phyloP scores from a whole-genome alignment of 352 stramenopile genomes.

The Phytophthora litchii region DNA sequence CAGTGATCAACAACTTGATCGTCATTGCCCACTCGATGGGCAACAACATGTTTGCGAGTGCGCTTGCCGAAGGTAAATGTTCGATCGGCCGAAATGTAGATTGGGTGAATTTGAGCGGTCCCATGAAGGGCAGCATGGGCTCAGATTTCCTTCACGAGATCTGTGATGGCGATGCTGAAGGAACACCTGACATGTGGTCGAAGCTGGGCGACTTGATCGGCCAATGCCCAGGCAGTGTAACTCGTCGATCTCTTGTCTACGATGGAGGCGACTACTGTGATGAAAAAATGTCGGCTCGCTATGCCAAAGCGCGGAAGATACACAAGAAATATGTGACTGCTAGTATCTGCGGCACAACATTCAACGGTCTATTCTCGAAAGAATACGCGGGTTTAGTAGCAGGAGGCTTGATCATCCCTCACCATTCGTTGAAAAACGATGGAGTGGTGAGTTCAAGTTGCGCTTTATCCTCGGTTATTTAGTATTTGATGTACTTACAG shows the following conservation, averaged over 20 bases:
- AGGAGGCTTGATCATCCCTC: constrained; percentile 41
- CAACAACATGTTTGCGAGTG: constrained; percentile 52
- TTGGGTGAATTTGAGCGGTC: constrained; percentile 47
- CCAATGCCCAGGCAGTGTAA: constrained; percentile 45
- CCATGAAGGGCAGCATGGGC: constrained; percentile 57
- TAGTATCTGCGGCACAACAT: constrained; percentile 47
- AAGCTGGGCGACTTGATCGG: constrained; percentile 40
- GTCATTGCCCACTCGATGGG: constrained; percentile 66
- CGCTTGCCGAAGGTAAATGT: constrained; percentile 50
- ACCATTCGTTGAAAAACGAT: constrained; percentile 61
- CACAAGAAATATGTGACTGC: constrained; percentile 42
- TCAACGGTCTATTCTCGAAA: constrained; percentile 42
- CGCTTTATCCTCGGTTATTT: not conserved
- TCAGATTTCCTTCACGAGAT: constrained; percentile 48
- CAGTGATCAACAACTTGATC: constrained; percentile 54
- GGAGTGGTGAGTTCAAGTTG: constrained; percentile 44
- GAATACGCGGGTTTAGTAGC: constrained; percentile 41
- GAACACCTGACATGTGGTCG: constrained; percentile 19
- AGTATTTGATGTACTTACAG: not conserved
- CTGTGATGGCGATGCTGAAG: constrained; percentile 29
- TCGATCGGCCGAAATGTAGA: constrained; percentile 37
- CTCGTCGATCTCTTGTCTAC: constrained; percentile 45
- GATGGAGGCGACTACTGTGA: constrained; percentile 39
- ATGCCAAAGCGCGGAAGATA: constrained; percentile 38
- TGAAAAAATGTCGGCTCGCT: constrained; percentile 27